A percentile compares a stretch with the other conserved stretches of the same genome.
Conservation (phyloP, 2,329 filamentous ascomycete species). For the Diaporthe citri region DNA sequence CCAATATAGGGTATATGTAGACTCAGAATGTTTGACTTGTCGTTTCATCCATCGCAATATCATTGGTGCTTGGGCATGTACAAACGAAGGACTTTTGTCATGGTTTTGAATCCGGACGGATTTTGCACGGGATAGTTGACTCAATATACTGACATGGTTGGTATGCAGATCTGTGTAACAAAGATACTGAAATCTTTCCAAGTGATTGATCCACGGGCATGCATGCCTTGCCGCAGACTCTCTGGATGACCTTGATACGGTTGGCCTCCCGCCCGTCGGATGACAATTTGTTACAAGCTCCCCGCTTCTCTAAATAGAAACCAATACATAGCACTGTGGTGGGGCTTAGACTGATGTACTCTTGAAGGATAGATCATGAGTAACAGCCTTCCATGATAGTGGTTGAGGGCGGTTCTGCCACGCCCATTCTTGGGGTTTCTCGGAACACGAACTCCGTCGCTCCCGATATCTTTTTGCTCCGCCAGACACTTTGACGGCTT, state of each 20-base stretch:
- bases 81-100: not conserved
- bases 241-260: not conserved
- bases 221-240: too few species aligned
- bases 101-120: too few species aligned
- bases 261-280: not conserved
- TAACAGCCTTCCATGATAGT: not conserved
- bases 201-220: not conserved
- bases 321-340: not conserved
- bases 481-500: not conserved
- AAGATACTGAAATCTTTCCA: not conserved
- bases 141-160: not conserved
- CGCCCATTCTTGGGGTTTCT: not conserved
- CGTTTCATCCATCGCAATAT: not conserved
- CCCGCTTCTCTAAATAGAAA: not conserved
- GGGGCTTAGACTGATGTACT: not conserved
- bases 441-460: not conserved
- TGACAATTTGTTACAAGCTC: not conserved
- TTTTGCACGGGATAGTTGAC: not conserved
- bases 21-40: not conserved
- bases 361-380: not conserved
- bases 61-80: not conserved
- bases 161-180: slow-evolving; percentile 1
- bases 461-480: too few species aligned
- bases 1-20: not conserved
- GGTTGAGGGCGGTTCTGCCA: not conserved